phyloP scores from a whole-genome alignment of 257 asterid genomes.

The Nyctanthes arbortristis region DNA sequence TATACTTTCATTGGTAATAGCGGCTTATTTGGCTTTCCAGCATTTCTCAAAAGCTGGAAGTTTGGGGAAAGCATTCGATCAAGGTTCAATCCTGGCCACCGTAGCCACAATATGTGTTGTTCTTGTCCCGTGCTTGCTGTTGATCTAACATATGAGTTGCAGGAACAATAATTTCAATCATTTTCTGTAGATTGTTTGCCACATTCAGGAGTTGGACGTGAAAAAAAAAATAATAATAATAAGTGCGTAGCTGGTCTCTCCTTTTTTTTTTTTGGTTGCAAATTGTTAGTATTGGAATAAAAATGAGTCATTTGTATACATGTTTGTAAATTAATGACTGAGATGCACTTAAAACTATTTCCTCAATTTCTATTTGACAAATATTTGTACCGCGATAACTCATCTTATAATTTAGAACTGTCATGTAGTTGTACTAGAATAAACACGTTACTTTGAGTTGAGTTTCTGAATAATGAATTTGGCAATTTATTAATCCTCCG shows the following conservation, averaged over 20 bases:
- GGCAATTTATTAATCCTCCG: conserved; percentile 28
- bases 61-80: conserved; percentile 69
- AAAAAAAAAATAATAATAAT: conserved; percentile 4
- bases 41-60: conserved; percentile 78
- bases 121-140: conserved; percentile 68
- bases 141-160: conserved; percentile 43
- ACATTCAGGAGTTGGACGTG: not conserved
- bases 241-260: not conserved
- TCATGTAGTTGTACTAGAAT: not conserved
- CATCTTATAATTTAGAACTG: not conserved
- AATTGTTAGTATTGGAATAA: not conserved
- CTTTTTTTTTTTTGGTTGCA: not conserved
- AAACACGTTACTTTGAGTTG: not conserved
- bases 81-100: conserved; percentile 82
- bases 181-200: conserved; percentile 24
- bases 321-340: not conserved
- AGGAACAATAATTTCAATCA: not conserved
- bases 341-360: conserved; percentile 6
- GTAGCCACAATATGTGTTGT: conserved; percentile 66
- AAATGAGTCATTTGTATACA: not conserved
- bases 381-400: not conserved
- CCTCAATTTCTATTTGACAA: not conserved
- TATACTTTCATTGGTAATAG: conserved; percentile 61
- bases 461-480: conserved; percentile 11
- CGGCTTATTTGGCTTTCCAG: conserved; percentile 87